Conservation (phyloP, 164 flowering plant species). For the Berberis thunbergii region DNA sequence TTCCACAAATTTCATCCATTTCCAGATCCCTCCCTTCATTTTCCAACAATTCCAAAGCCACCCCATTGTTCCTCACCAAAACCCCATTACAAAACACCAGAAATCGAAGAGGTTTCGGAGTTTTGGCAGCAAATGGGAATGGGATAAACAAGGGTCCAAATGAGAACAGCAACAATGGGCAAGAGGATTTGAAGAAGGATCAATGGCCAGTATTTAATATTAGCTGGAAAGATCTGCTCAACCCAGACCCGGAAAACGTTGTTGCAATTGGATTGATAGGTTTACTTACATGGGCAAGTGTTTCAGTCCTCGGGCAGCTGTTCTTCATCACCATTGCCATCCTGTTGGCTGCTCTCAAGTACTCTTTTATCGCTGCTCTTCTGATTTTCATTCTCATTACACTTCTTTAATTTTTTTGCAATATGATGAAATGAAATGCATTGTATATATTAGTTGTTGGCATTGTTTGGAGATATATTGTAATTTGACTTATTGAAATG, state of each 20-base stretch:
- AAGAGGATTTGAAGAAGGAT: slow-evolving; percentile 29
- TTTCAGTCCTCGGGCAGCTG: slow-evolving; percentile 80
- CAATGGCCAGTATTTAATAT: slow-evolving; percentile 30
- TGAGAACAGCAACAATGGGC: slow-evolving; percentile 4
- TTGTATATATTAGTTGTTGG: no score
- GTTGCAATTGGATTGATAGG: slow-evolving; percentile 78
- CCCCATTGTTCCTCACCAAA: slow-evolving; percentile 3
- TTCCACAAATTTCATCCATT: neutral
- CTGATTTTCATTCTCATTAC: slow-evolving; percentile 67
- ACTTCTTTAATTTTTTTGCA: slow-evolving; percentile 24
- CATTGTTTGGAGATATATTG: no score
- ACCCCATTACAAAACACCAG: slow-evolving; percentile 9
- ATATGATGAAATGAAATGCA: no score
- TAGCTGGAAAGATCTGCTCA: slow-evolving; percentile 47
- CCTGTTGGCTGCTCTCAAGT: slow-evolving; percentile 78
- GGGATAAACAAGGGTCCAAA: slow-evolving; percentile 2
- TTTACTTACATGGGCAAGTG: slow-evolving; percentile 80
- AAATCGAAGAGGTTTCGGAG: slow-evolving; percentile 10
- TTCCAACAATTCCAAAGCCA: neutral
- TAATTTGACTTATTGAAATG: no score
- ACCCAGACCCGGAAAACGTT: slow-evolving; percentile 77
- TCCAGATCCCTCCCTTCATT: slow-evolving; percentile 4
- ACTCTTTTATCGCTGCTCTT: slow-evolving; percentile 77
- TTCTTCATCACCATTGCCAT: slow-evolving; percentile 59
- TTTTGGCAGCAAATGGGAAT: slow-evolving; percentile 5